Evolutionary conservation across 208 protist genomes (phyloP), one percentile per base, ranked within the genome.

Genomic region (Trypanosoma congolense): DNA sequence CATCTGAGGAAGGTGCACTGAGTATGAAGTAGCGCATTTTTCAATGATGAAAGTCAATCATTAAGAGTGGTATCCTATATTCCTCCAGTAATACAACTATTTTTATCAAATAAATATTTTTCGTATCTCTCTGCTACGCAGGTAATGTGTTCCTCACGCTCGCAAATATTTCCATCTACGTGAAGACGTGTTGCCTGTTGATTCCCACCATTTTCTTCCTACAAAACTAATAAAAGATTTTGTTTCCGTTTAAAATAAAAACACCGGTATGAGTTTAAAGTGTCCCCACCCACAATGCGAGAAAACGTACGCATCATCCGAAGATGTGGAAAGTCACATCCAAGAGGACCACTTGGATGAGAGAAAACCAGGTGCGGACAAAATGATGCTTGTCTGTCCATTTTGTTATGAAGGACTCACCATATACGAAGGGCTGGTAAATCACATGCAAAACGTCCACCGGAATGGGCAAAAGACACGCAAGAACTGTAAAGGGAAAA

Each of bases 81-180:
- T 40, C 14, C 35, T 40, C 35, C 35, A 8, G 35, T 14, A n/a
- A n/a, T 40, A 40, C 14, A 14, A 14, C 35, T 40, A 14, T 40
- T 40, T 40, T 40, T 40, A 40, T 40, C 14, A 14, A 14, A 40
- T 14, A n/a, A 40, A 40, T 40, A 40, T 40, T 40, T 40, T 40
- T 40, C 8, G 8, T 40, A n/a, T 40, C 35, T 40, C 14, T 40
- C 14, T 14, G 35, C 10, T n/a, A 40, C 35, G 8, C 10, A 40
- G 35, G 35, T 40, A 14, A 40, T 40, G 35, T 40, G 35, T 40
- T 40, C 14, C 35, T 40, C 35, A 40, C 35, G 14, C 10, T 40
- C 35, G 14, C 35, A 14, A 14, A 40, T n/a, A n/a, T 40, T 40
- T 40, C 35, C 35, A 8, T 40, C 35, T n/a, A 40, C 14, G 35